Evolutionary conservation across 2,329 filamentous ascomycete species (phyloP).

Genomic region (Ophiostoma populinum): DNA sequence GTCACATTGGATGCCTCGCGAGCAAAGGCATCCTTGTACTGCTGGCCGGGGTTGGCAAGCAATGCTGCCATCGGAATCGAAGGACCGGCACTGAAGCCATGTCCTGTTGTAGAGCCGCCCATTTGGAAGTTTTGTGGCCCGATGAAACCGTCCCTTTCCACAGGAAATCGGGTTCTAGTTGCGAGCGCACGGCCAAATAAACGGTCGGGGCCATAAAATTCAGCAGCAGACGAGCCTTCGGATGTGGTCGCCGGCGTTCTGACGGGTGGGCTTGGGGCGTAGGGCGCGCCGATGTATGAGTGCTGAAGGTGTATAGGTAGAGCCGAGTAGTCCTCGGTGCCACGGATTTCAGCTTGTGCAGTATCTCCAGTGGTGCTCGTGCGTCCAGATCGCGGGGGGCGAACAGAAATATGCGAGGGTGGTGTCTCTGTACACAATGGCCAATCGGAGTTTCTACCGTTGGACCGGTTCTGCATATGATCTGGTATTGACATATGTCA

Average conservation of each 20-base stretch:
- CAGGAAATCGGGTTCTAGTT: neutral
- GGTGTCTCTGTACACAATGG: conserved; percentile 4
- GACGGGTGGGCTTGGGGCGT: conserved; percentile 22
- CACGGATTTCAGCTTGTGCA: too few species aligned
- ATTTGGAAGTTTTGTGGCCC: neutral
- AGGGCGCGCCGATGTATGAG: conserved; percentile 12
- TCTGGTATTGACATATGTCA: neutral
- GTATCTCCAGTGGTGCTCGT: conserved; percentile 2
- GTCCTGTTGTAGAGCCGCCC: too few species aligned
- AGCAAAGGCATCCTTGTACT: conserved; percentile 34
- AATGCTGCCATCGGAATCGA: neutral
- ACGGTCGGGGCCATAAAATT: conserved; percentile 28
- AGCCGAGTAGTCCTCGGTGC: conserved; percentile 14
- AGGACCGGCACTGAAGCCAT: too few species aligned
- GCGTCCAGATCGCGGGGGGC: conserved; percentile 10
- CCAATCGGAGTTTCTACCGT: conserved; percentile 2
- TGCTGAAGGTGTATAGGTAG: conserved; percentile 11
- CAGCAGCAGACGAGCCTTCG: conserved; percentile 19
- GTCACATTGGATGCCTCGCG: conserved; percentile 39
- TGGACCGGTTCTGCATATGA: neutral
- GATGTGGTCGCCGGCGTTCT: conserved; percentile 12
- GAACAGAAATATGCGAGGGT: conserved; percentile 8
- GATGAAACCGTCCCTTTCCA: too few species aligned
- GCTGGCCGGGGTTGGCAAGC: conserved; percentile 8
- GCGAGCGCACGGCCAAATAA: conserved; percentile 18